phyloP scores from a whole-genome alignment of 1,139 yeast genomes.

The Hansenula lynferdii region DNA sequence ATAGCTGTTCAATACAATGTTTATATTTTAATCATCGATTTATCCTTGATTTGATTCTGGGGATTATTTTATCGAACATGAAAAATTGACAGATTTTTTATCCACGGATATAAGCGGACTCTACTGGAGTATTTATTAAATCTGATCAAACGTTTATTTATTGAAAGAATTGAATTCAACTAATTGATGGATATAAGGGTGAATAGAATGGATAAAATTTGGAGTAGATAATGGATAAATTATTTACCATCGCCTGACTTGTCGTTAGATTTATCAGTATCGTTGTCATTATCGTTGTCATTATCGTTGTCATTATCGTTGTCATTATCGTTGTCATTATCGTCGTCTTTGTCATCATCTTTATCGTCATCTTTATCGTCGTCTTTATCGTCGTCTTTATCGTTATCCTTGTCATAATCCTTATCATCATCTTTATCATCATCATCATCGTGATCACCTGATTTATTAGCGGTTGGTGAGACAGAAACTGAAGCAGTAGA shows the following conservation, averaged over 20 bases:
- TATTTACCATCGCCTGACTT: not conserved
- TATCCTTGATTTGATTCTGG: too few species aligned
- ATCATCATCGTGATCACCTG: not conserved
- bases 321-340: not conserved
- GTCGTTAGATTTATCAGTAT: not conserved
- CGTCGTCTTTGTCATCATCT: not conserved
- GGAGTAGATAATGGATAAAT: too few species aligned
- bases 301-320: not conserved
- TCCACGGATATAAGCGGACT: too few species aligned
- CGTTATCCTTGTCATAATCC: not conserved
- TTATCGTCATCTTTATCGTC: not conserved
- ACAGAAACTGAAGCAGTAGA: not conserved
- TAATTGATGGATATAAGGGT: too few species aligned
- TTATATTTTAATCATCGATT: too few species aligned
- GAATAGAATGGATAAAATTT: too few species aligned
- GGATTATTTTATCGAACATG: too few species aligned
- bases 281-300: not conserved
- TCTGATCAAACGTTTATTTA: too few species aligned
- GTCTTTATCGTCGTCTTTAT: not conserved
- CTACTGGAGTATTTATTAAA: too few species aligned
- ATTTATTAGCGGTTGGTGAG: not conserved
- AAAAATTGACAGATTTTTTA: too few species aligned
- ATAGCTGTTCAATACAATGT: too few species aligned
- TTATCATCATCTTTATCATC: not conserved
- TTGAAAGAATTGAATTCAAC: too few species aligned